Percentiles rank a stretch among this genome's conserved stretches.
Evolutionary conservation across 495 filamentous ascomycete species (phyloP).

Genomic region (Neohortaea acidophila): DNA sequence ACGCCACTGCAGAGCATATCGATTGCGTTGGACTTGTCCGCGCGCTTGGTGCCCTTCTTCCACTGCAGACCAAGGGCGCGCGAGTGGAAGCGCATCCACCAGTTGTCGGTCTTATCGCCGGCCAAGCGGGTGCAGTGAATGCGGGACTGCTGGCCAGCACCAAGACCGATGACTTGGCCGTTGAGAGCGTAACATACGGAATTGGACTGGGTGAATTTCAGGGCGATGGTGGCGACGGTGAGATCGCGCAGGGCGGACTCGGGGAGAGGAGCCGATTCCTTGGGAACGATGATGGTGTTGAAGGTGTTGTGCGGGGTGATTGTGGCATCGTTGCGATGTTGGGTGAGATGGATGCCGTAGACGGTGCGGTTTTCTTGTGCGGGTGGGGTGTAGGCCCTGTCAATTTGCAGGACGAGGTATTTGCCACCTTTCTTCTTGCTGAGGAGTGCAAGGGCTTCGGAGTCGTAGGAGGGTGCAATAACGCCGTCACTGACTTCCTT

Average conservation of each 20-base stretch:
- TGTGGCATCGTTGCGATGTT: constrained; percentile 80
- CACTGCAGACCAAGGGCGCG: constrained; percentile 75
- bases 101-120: constrained; percentile 98
- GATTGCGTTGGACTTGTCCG: constrained; percentile 96
- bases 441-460: constrained; percentile 74
- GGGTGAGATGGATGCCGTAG: constrained; percentile 70
- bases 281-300: constrained; percentile 66
- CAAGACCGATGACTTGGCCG: constrained; percentile 85
- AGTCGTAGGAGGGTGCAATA: constrained; percentile 73
- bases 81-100: constrained; percentile 96
- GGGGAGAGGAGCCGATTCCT: constrained; percentile 53
- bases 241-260: constrained; percentile 76
- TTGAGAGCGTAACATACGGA: constrained; percentile 95
- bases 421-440: constrained; percentile 97
- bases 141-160: constrained; percentile 89
- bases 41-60: constrained; percentile 90
- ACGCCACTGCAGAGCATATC: constrained; percentile 83
- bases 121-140: constrained; percentile 97
- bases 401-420: constrained; percentile 91
- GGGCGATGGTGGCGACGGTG: constrained; percentile 85
- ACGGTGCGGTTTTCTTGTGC: constrained; percentile 66
- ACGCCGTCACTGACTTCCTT: constrained; percentile 96
- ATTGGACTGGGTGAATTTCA: constrained; percentile 98
- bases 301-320: constrained; percentile 76
- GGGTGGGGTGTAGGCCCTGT: constrained; percentile 66